Base-by-base conservation (phyloP, 495 filamentous ascomycete species). In the Aspergillus sclerotioniger region DNA sequence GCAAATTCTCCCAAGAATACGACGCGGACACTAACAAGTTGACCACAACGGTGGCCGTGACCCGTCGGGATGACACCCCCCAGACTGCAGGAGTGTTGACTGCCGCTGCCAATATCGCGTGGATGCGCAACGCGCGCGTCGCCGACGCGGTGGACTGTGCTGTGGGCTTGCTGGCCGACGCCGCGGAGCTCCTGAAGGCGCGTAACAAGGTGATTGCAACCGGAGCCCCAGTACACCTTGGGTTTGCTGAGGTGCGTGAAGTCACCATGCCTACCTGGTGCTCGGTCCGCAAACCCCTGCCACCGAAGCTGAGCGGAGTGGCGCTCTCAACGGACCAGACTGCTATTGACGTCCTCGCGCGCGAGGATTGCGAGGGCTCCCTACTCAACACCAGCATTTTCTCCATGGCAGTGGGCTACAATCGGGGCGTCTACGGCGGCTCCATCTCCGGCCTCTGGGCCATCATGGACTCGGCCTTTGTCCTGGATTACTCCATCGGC, bases 381-480 rank as follows among this genome's bases (percentile, higher is more conserved):
- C 15, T 44, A 3, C 41, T 44, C 41, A 44, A 44, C 41, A 44
- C 41, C n/a, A 44, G 41, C 15, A 44, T 44, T 15, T 44, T 44
- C 41, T 44, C 41, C 41, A 44, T 44, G 41, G 41, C 41, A 6
- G 41, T 44, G 15, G 41, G 41, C 41, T 44, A 44, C 41, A 44
- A 44, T 15, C 41, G 41, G 19, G 41, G 41, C 41, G 41, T 44
- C 7, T 44, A 44, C 41, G 41, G 41, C 10, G 41, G 41, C 2
- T 44, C 41, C 7, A 44, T 44, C 41, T 44, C 41, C 7, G 41
- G 41, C 41, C 41, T 44, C 1, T 44, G 41, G 41, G 41, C 41
- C 7, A 44, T 44, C 41, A 44, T 44, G 41, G 41, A 44, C 13
- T 44, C 41, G 2, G 41, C 41, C n/a, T 44, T 44, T 6, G 41